Base-by-base conservation (phyloP, 1,284 basidiomycete species). In the Boletus semigastroideus region DNA sequence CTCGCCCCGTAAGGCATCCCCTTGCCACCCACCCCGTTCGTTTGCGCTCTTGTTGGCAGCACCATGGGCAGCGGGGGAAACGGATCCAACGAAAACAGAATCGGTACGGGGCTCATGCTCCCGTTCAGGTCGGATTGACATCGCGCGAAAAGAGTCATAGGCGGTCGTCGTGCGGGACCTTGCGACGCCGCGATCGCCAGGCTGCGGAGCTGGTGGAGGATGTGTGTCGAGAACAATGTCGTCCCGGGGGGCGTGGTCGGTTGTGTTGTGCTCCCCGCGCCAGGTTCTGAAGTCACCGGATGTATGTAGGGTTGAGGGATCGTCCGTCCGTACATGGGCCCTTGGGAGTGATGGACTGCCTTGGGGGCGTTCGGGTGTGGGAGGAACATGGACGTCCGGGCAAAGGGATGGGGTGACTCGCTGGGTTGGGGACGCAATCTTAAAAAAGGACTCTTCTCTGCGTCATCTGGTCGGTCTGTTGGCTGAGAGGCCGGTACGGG, bases 281-380 rank as follows among this genome's bases (percentile, higher is more conserved):
- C 57, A 17, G 44, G 25, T 27, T 40, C 44, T 34, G 47, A 34
- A 27, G 53, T 37, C 14, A 5, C 22, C 45, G 54, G 58, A 38
- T 54, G 52, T 9, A 52, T 52, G 37, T 60, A 52, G 27, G 59
- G 34, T 31, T 64, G 59, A 17, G 55, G 48, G 30, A 63, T 59
- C 48, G 66, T 53, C 37, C 77, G 75, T 53, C 82, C 79, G 63
- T 84, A 86, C 79, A 86, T 79, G 0, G 85, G 83, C 0, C 83
- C 83, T 22, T 52, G 60, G 2, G 63, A 65, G 14, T 54, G 64
- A 30, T 69, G 61, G 12, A 75, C 69, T 13, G 66, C 59, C 46
- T 83, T 86, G 0, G 87, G 87, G 1, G 87, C 87, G 60, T 85
- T 84, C 0, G 86, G 87, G 61, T 89, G 86, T 0, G 87, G 87